Base-by-base conservation (phyloP, 192 early-diverging fungal species). In the Dissophora globulifera region DNA sequence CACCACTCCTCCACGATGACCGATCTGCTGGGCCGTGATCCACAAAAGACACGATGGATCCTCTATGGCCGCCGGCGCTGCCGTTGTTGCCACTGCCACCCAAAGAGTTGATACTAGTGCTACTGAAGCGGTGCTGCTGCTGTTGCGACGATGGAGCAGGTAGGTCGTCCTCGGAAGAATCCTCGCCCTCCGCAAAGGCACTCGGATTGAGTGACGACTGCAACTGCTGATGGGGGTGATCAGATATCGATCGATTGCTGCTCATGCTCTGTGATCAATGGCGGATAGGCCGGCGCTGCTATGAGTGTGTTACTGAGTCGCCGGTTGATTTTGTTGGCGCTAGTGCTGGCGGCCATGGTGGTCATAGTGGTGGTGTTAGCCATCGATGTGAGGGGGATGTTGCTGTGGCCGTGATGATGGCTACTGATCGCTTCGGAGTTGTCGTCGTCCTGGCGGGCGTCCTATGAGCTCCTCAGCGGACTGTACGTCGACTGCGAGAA, bases 211-310 rank as follows among this genome's bases (percentile, higher is more conserved):
- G 12, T 38, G 26, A 33, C 5, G 48, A 61, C 15, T 57, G 47
- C 12, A 51, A 62, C 17, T 32, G 31, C 3, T 32, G 47, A 20
- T 66, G 45, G 3, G 63, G 27, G 46, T 60, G 59, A 15, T 53
- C 43, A 16, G 26, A 43, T 15, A 58, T 45, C 16, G 69, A 51
- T 45, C 70, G 70, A 22, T 23, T 58, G 26, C 62, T 66, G 50
- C 70, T 75, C 43, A 58, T 50, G 27, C 63, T 76, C 1, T 49
- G 58, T 13, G 72, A 66, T 27, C 64, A 58, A 47, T 76, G 48
- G 7, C 72, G 62, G 47, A 62, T 67, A 3, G 61, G 62, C 31
- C 25, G 59, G 9, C 25, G 33, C 10, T 49, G 52, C 13, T 54
- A 32, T 11, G 52, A 42, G 15, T n/a, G 49, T 51, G 1, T 43